Evolutionary conservation across 768 basidiomycete species (phyloP).

Genomic region (Trametes maxima): DNA sequence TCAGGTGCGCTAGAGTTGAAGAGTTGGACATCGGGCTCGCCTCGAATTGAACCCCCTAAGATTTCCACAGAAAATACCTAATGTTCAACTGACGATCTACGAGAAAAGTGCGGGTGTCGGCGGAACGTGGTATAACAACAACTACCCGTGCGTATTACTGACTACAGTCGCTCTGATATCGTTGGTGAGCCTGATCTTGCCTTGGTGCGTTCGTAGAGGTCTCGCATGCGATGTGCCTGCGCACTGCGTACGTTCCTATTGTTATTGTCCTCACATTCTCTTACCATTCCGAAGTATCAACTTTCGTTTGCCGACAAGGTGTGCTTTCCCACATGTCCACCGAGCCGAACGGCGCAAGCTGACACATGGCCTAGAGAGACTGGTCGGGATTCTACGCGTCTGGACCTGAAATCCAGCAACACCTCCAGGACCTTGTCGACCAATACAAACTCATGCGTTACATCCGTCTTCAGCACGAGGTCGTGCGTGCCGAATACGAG

Average conservation of each 20-base stretch:
- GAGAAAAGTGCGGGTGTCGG: slow-evolving; percentile 62
- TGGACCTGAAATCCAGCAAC: slow-evolving; percentile 58
- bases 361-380: slow-evolving; percentile 41
- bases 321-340: neutral
- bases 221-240: slow-evolving; percentile 67
- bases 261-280: neutral
- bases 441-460: slow-evolving; percentile 56
- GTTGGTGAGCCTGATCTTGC: neutral
- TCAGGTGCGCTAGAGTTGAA: slow-evolving; percentile 40
- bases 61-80: slow-evolving; percentile 38
- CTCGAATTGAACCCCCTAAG: neutral
- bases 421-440: slow-evolving; percentile 55
- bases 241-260: slow-evolving; percentile 46
- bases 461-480: slow-evolving; percentile 57
- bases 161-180: no score
- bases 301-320: slow-evolving; percentile 58
- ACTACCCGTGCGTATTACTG: slow-evolving; percentile 51
- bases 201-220: slow-evolving; percentile 37
- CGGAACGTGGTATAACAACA: slow-evolving; percentile 62
- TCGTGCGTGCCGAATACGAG: slow-evolving; percentile 53
- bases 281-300: slow-evolving; percentile 48
- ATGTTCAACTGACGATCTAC: slow-evolving; percentile 58
- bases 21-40: neutral
- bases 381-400: slow-evolving; percentile 65
- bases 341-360: slow-evolving; percentile 5